Conservation (phyloP, 106 monocot genomes). For the Dendrobium chrysotoxum region DNA sequence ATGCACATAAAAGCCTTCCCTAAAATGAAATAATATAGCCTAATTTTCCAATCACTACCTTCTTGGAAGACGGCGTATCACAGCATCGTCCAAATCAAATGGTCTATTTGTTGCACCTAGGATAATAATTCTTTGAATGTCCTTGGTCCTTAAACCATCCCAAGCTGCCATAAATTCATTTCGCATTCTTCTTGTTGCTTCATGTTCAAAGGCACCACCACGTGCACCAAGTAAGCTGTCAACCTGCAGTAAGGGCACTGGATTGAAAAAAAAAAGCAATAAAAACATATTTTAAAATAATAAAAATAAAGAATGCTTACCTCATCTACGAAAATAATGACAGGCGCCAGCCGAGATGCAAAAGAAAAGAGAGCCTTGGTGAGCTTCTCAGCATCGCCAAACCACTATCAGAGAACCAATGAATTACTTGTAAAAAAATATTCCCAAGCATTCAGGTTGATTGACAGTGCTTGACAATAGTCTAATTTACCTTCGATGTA, state of each 20-base stretch:
- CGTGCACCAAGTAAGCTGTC: conserved; percentile 94
- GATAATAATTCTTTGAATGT: conserved; percentile 88
- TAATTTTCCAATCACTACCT: conserved; percentile 36
- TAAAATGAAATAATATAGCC: background rate
- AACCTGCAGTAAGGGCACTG: conserved; percentile 32
- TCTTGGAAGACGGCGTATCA: conserved; percentile 94
- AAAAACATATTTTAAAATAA: background rate
- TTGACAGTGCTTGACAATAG: background rate
- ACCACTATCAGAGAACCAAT: conserved; percentile 59
- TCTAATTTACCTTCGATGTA: conserved; percentile 72
- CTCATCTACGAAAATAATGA: conserved; percentile 99
- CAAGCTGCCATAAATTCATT: conserved; percentile 90
- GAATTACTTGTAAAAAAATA: conserved; percentile 1
- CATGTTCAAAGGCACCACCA: conserved; percentile 56
- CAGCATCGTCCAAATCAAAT: conserved; percentile 99
- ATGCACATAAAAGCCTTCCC: background rate
- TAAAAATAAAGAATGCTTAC: conserved; percentile 21
- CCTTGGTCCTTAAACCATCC: conserved; percentile 94
- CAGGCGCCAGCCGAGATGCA: conserved; percentile 79
- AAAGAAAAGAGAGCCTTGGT: conserved; percentile 98
- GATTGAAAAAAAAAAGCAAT: background rate
- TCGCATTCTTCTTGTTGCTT: conserved; percentile 10
- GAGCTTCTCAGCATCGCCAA: conserved; percentile 99
- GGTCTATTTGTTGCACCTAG: conserved; percentile 98
- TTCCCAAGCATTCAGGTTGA: background rate